Evolutionary conservation across 2,329 filamentous ascomycete genomes (phyloP), one percentile per base, ranked within the genome.

Genomic region (Aspergillus unguis): DNA sequence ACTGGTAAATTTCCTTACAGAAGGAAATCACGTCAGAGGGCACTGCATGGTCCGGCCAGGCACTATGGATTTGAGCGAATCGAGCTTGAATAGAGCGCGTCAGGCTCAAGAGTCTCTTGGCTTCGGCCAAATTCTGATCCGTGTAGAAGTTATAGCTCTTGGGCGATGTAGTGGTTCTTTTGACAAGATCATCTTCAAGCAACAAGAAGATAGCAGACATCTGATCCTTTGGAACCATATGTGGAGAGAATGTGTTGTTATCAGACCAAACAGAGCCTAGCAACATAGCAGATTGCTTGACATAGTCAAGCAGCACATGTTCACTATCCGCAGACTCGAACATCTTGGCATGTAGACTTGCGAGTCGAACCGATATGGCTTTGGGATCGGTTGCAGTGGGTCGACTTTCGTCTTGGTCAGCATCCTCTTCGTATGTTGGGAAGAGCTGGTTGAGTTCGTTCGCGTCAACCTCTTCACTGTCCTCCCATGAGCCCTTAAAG

Each of bases 91-190:
- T 83, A 46, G 84, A 82, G 62, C 85, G 80, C 8, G 90, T 77
- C 6, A 96, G 74, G 0, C 70, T 73, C 27, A 94, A 84, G 3
- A 96, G 78, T 55, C 85, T 87, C 55, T 87, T 85, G 7, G 85
- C 85, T 72, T 97, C 90, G 1, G 76, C 69, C 9, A 92, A 74
- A 62, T 97, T 95, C 2, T 86, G 70, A 63, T 95, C 86, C 0
- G 82, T 85, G 70, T 99, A 99, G 69, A 99, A 96, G 71, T 96
- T 96, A 75, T 92, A 95, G 26, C 75, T 69, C 31, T 70, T 71
- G 0, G 71, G 61, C 2, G 74, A 64, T 4, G 73, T 71, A n/a
- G 60, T 65, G 25, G 67, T 69, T 46, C 80, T 79, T 35, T 75
- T 74, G 35, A 78, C 68, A 29, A 84, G 70, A 60, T 84, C 82